Evolutionary conservation across 345 rosid genomes (phyloP).

Genomic region (Carallia brachiata): DNA sequence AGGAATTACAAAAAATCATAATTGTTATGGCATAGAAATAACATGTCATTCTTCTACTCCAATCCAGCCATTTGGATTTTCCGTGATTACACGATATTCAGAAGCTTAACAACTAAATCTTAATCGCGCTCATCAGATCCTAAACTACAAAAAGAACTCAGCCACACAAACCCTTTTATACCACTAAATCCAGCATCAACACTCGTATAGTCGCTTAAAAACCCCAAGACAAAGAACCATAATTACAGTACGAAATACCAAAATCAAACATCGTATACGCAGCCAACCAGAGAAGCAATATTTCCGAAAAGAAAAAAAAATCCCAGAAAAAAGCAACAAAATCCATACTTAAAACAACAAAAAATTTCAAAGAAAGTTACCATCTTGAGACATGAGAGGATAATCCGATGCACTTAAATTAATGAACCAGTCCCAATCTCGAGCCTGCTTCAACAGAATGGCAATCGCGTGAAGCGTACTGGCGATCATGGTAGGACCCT

Average conservation of each 20-base stretch:
- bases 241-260: background rate
- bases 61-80: background rate
- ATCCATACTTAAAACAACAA: background rate
- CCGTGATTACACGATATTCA: background rate
- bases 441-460: conserved; percentile 63
- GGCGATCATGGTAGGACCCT: conserved; percentile 85
- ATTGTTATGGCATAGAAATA: background rate
- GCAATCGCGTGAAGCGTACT: conserved; percentile 69
- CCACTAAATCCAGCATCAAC: background rate
- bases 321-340: background rate
- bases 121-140: background rate
- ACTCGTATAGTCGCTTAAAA: no score
- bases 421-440: conserved; percentile 92
- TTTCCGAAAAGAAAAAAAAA: background rate
- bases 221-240: no score
- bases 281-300: background rate
- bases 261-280: background rate
- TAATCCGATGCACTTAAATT: conserved; percentile 82
- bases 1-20: background rate
- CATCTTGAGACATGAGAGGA: conserved; percentile 91
- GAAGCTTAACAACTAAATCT: background rate
- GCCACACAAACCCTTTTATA: background rate
- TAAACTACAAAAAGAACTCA: background rate
- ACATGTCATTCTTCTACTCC: background rate
- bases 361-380: conserved; percentile 33